Evolutionary conservation across 805 yeast species (phyloP).

Genomic region (Ogataea zsoltii): DNA sequence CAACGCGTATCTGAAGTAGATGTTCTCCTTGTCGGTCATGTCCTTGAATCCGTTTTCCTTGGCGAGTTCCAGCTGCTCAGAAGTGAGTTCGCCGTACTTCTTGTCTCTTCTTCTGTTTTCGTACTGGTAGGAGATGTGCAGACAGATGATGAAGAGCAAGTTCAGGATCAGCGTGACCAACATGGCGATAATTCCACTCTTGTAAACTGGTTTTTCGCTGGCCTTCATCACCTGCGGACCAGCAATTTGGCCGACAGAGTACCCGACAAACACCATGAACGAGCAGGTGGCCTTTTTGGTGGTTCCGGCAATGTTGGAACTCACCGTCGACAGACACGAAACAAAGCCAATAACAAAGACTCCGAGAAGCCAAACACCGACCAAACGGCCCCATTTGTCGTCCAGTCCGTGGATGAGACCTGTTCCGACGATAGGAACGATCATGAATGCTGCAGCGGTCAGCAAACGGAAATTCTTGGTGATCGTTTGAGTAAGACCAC

Average conservation of each 20-base stretch:
- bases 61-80: conserved; percentile 19
- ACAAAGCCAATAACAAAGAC: conserved; percentile 19
- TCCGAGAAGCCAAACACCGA: conserved; percentile 19
- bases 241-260: conserved; percentile 54
- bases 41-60: conserved; percentile 54
- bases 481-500: conserved; percentile 12
- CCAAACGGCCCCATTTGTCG: conserved; percentile 23
- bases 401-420: conserved; percentile 18
- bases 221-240: conserved; percentile 64
- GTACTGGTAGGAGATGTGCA: conserved; percentile 18
- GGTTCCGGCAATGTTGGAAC: conserved; percentile 59
- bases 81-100: conserved; percentile 31
- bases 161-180: conserved; percentile 37
- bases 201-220: conserved; percentile 49
- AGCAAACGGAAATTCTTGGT: conserved; percentile 16
- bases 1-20: conserved; percentile 49
- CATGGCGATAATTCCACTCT: conserved; percentile 43
- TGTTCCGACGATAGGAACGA: conserved; percentile 17
- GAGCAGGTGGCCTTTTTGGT: conserved; percentile 55
- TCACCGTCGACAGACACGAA: conserved; percentile 16
- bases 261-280: conserved; percentile 54
- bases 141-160: conserved; percentile 19
- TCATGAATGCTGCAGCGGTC: conserved; percentile 18
- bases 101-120: conserved; percentile 53
- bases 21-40: conserved; percentile 58